Percentiles rank a stretch among this genome's conserved stretches.
phyloP scores from a whole-genome alignment of 345 rosid genomes.

The Citrus sinensis region DNA sequence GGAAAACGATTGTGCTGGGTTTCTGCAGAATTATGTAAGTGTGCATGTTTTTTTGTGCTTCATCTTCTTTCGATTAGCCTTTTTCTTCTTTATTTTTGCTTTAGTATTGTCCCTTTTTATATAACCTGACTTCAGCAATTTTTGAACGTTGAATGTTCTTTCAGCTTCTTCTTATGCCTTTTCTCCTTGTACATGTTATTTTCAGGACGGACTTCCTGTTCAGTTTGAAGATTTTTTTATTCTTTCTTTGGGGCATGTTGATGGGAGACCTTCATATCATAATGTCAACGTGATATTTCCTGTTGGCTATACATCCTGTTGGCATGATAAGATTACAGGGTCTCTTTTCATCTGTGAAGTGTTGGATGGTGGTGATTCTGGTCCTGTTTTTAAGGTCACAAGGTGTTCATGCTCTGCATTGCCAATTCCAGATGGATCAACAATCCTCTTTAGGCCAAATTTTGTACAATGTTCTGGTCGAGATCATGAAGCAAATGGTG shows the following conservation, averaged over 20 bases:
- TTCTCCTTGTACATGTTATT: constrained; percentile 21
- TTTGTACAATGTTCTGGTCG: constrained; percentile 26
- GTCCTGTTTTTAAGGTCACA: constrained; percentile 82
- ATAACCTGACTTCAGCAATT: neutral
- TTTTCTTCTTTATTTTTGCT: constrained; percentile 4
- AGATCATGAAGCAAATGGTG: constrained; percentile 30
- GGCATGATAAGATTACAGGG: constrained; percentile 98
- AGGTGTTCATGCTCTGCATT: constrained; percentile 73
- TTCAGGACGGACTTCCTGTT: constrained; percentile 78
- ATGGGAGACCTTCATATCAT: constrained; percentile 80
- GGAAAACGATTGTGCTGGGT: constrained; percentile 31
- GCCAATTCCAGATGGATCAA: constrained; percentile 58
- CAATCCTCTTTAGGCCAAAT: constrained; percentile 46
- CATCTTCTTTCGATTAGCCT: neutral
- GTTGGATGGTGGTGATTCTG: constrained; percentile 76
- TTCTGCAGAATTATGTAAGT: constrained; percentile 55
- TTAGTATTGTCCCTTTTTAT: neutral
- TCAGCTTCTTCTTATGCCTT: constrained; percentile 10
- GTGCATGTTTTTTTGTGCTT: constrained; percentile 2
- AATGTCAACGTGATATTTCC: constrained; percentile 61
- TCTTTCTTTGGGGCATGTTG: constrained; percentile 77
- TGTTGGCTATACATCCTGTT: constrained; percentile 83
- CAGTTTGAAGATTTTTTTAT: constrained; percentile 93
- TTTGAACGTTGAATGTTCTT: constrained; percentile 9
- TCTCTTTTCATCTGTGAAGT: constrained; percentile 83